Evolutionary conservation across 805 yeast genomes (phyloP).

Genomic region (Cyberlindnera euphorbiae): DNA sequence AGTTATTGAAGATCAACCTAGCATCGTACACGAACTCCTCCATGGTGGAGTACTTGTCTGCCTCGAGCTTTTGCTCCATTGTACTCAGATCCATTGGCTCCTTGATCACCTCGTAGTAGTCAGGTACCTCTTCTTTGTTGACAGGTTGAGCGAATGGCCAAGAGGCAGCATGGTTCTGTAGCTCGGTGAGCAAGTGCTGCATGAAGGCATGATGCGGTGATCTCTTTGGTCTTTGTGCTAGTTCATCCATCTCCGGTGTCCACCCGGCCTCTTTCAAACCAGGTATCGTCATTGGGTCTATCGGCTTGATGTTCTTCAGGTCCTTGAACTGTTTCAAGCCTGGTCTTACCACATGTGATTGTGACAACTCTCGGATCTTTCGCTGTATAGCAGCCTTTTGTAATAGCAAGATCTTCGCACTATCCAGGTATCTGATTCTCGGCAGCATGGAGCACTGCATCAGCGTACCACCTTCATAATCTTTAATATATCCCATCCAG

Average conservation of each 20-base stretch:
- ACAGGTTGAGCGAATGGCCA: constrained; percentile 98
- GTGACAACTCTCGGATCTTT: constrained; percentile 74
- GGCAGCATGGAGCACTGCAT: constrained; percentile 98
- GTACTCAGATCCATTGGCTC: constrained; percentile 98
- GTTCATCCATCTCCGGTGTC: constrained; percentile 97
- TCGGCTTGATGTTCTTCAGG: constrained; percentile 37
- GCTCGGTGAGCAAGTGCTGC: constrained; percentile 81
- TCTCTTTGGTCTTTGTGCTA: constrained; percentile 91
- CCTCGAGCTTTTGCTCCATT: constrained; percentile 90
- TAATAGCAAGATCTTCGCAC: constrained; percentile 74
- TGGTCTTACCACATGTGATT: constrained; percentile 74
- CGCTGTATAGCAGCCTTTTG: constrained; percentile 90
- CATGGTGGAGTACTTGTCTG: constrained; percentile 84
- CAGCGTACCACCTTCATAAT: constrained; percentile 97
- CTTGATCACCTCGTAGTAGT: constrained; percentile 91
- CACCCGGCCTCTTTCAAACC: constrained; percentile 94
- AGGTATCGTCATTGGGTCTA: constrained; percentile 84
- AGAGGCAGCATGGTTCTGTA: constrained; percentile 92
- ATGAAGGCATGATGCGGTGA: constrained; percentile 93
- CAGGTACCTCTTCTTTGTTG: constrained; percentile 89
- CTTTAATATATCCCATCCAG: constrained; percentile 99
- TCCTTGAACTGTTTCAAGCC: constrained; percentile 73
- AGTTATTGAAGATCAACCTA: constrained; percentile 79
- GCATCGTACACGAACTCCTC: constrained; percentile 91
- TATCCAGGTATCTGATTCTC: constrained; percentile 79